Percentiles rank a stretch among this genome's conserved stretches.
phyloP scores from a whole-genome alignment of 805 yeast genomes.

The Candida succiphila region DNA sequence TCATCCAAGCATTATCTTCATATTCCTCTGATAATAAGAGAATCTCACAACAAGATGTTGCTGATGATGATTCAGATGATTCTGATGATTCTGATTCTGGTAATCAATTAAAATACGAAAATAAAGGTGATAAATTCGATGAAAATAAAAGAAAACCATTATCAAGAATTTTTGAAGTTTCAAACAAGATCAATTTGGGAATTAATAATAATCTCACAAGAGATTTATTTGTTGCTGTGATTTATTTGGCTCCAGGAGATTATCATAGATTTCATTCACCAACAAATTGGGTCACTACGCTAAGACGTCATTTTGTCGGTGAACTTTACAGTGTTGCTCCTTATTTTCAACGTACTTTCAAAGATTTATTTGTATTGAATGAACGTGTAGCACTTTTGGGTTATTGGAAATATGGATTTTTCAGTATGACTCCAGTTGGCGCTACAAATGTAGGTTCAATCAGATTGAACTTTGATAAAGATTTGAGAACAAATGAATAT shows the following conservation, averaged over 20 bases:
- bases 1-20: too few relatives aligned
- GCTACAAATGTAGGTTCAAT: conserved; percentile 98
- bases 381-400: conserved; percentile 95
- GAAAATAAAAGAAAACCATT: conserved; percentile 2
- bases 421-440: conserved; percentile 98
- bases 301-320: conserved; percentile 93
- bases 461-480: conserved; percentile 83
- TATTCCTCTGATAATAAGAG: conserved; percentile 6
- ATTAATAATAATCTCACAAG: conserved; percentile 31
- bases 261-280: conserved; percentile 97
- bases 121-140: conserved; percentile 60
- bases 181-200: conserved; percentile 11
- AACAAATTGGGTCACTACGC: conserved; percentile 86
- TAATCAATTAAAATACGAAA: conserved; percentile 25
- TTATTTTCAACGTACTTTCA: conserved; percentile 79
- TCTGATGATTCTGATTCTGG: not conserved
- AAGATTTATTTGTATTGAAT: conserved; percentile 80
- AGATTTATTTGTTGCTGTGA: conserved; percentile 76
- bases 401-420: conserved; percentile 93
- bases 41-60: conserved; percentile 8
- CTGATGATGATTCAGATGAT: not conserved
- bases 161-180: conserved; percentile 11
- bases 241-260: conserved; percentile 96
- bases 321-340: conserved; percentile 96
- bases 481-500: conserved; percentile 72